Percentiles rank a stretch among this genome's conserved stretches.
Evolutionary conservation across 495 filamentous ascomycete genomes (phyloP).

Genomic region (Choiromyces venosus): DNA sequence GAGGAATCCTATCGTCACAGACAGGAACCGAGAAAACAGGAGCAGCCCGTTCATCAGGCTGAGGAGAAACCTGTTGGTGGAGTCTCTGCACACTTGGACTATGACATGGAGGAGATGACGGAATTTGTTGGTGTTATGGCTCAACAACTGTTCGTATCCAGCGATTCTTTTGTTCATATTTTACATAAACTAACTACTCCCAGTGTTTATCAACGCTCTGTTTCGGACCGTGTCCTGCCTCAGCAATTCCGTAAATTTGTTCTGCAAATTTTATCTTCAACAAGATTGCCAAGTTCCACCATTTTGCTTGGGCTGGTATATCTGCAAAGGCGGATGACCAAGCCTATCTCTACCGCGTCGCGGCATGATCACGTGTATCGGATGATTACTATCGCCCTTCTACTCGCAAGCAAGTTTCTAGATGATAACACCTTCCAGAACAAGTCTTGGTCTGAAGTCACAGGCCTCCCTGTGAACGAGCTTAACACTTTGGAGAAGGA

Average conservation of each 20-base stretch:
- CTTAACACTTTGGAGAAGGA: slow-evolving; percentile 86
- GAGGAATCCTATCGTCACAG: slow-evolving; percentile 32
- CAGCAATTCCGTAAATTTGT: slow-evolving; percentile 92
- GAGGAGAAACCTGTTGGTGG: slow-evolving; percentile 56
- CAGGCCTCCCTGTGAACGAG: slow-evolving; percentile 79
- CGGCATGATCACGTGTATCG: slow-evolving; percentile 67
- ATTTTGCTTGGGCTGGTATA: slow-evolving; percentile 92
- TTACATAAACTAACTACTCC: slow-evolving; percentile 58
- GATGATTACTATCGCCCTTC: slow-evolving; percentile 79
- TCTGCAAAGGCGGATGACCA: slow-evolving; percentile 71
- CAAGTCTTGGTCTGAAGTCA: slow-evolving; percentile 97
- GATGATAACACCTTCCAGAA: slow-evolving; percentile 99
- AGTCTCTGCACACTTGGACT: slow-evolving; percentile 93
- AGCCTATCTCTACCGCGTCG: slow-evolving; percentile 57
- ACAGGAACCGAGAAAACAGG: slow-evolving; percentile 36
- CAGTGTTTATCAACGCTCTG: slow-evolving; percentile 45
- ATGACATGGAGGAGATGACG: slow-evolving; percentile 97
- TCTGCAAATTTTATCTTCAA: slow-evolving; percentile 86
- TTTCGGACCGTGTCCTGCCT: slow-evolving; percentile 49
- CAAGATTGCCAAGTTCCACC: slow-evolving; percentile 87
- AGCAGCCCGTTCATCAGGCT: slow-evolving; percentile 27
- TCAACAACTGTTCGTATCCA: slow-evolving; percentile 64
- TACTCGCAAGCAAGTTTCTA: slow-evolving; percentile 95
- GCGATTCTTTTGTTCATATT: background rate
- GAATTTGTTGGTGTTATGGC: slow-evolving; percentile 96